Percentiles rank a stretch among this genome's conserved stretches.
phyloP scores from a whole-genome alignment of 306 rosid genomes.

The Lathyrus aphaca region DNA sequence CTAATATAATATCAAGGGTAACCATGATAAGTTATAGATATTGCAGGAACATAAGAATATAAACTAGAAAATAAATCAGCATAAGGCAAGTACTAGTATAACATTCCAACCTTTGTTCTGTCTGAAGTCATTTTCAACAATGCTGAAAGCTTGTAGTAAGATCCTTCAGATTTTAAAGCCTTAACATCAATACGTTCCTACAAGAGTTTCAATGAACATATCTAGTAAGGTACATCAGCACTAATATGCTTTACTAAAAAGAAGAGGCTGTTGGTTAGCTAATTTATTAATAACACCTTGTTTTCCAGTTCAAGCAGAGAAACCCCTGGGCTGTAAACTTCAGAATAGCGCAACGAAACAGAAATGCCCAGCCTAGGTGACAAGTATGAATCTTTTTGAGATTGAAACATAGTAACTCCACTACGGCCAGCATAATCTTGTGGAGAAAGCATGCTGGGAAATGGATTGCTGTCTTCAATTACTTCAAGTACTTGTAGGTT shows the following conservation, averaged over 20 bases:
- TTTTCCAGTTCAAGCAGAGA: constrained; percentile 91
- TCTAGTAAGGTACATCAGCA: constrained; percentile 24
- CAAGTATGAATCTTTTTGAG: constrained; percentile 72
- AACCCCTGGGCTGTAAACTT: constrained; percentile 77
- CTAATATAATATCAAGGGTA: background rate
- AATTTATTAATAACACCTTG: constrained; percentile 62
- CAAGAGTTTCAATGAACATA: constrained; percentile 44
- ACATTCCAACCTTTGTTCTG: constrained; percentile 81
- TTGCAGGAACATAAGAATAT: constrained; percentile 8
- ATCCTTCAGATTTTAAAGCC: constrained; percentile 85
- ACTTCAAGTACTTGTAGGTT: constrained; percentile 79
- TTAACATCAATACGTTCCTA: constrained; percentile 93
- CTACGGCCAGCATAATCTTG: constrained; percentile 75
- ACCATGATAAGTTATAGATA: constrained; percentile 26
- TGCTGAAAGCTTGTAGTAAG: constrained; percentile 91
- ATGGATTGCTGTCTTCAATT: constrained; percentile 82
- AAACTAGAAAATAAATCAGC: constrained; percentile 14
- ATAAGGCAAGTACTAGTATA: constrained; percentile 13
- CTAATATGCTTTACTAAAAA: constrained; percentile 16
- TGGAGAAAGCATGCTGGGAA: constrained; percentile 95
- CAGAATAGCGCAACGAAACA: constrained; percentile 69
- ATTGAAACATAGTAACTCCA: constrained; percentile 65
- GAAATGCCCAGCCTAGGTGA: constrained; percentile 92
- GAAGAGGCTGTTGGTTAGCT: constrained; percentile 20
- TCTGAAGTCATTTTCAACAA: constrained; percentile 85